phyloP scores from a whole-genome alignment of 768 basidiomycete genomes.

The Boletus rubescentipes region DNA sequence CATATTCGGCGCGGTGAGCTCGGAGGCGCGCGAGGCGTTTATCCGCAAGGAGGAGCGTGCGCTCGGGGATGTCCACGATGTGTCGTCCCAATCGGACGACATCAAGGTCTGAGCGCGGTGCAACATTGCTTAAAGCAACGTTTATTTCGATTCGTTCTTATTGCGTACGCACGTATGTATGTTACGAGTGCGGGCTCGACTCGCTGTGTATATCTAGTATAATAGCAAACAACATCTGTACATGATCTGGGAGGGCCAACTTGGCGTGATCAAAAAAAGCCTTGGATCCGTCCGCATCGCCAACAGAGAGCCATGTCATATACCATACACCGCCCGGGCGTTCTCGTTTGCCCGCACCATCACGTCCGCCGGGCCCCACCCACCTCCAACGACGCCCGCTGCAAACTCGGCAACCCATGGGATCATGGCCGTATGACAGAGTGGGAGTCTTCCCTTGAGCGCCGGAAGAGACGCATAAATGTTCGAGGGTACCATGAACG shows the following conservation, averaged over 20 bases:
- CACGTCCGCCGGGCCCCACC: slow-evolving; percentile 55
- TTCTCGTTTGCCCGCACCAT: slow-evolving; percentile 65
- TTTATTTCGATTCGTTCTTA: neutral
- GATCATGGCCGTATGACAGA: slow-evolving; percentile 79
- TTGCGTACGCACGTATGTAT: no score
- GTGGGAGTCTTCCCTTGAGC: slow-evolving; percentile 59
- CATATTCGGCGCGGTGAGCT: slow-evolving; percentile 56
- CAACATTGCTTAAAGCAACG: slow-evolving; percentile 72
- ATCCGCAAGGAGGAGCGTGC: slow-evolving; percentile 47
- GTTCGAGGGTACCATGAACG: slow-evolving; percentile 82
- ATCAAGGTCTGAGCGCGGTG: no score
- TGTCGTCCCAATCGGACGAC: slow-evolving; percentile 48
- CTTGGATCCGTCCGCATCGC: neutral
- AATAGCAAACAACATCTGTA: no score
- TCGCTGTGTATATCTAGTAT: no score
- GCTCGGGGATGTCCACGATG: slow-evolving; percentile 8
- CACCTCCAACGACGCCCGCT: slow-evolving; percentile 42
- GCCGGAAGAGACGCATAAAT: slow-evolving; percentile 56
- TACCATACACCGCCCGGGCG: slow-evolving; percentile 59
- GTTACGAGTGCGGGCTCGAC: no score
- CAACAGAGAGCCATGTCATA: no score
- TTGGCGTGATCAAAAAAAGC: no score
- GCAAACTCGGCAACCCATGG: slow-evolving; percentile 84
- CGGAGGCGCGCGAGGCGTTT: slow-evolving; percentile 51
- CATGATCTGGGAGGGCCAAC: no score